Conservation (phyloP, 2,329 filamentous ascomycete species). For the Fusarium sp. region DNA sequence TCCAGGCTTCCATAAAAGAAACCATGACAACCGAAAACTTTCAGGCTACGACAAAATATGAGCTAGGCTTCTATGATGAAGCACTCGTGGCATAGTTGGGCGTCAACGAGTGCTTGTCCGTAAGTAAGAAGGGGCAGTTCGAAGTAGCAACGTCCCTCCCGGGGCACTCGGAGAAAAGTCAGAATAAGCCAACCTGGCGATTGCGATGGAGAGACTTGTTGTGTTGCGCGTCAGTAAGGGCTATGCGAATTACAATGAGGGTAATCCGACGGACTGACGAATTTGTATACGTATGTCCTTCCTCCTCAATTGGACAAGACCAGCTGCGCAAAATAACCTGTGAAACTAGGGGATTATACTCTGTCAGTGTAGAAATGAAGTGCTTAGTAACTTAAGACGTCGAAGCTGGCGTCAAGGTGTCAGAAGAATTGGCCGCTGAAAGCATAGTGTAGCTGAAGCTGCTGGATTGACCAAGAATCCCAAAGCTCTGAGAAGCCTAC, state of each 20-base stretch:
- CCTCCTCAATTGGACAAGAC: too few species aligned
- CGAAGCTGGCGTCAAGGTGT: too few species aligned
- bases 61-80: not conserved
- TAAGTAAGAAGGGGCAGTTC: not conserved
- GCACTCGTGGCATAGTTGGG: not conserved
- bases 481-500: too few species aligned
- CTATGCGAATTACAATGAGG: not conserved
- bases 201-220: not conserved
- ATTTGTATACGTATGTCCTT: not conserved
- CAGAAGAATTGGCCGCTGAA: too few species aligned
- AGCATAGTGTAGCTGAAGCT: not conserved
- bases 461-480: not conserved
- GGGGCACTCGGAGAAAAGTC: not conserved
- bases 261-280: not conserved
- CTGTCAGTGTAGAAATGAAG: not conserved
- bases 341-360: rapidly evolving
- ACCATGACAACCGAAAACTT: rapidly evolving
- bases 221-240: not conserved
- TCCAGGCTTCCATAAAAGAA: not conserved
- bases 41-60: not conserved
- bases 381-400: not conserved
- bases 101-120: not conserved
- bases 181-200: too few species aligned
- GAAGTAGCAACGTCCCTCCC: rapidly evolving
- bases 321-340: rapidly evolving